These are phyloP conservation scores for Fomitopsis pinicola DNA, from an alignment of 1,284 basidiomycete genomes.

Conservation along the genomic window DNA sequence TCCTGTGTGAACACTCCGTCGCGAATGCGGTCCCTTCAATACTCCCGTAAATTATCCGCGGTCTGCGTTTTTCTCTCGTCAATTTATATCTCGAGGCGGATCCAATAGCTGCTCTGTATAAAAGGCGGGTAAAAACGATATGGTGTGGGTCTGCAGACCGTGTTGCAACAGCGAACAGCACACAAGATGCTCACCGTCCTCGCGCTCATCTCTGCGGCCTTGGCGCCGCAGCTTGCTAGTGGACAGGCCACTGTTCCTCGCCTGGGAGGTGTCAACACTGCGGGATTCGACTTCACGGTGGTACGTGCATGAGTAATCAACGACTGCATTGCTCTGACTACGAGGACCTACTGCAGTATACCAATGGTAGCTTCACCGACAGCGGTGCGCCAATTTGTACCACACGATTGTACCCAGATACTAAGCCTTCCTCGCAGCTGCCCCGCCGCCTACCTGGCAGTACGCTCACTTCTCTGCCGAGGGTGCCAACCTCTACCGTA, in stretches of 20 bases:
- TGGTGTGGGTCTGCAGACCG: neutral
- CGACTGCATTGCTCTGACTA: neutral
- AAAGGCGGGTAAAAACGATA: neutral
- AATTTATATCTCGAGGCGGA: neutral
- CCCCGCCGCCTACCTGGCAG: slow-evolving; percentile 34
- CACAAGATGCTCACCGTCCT: slow-evolving; percentile 14
- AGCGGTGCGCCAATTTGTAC: slow-evolving; percentile 17
- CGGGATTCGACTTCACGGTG: slow-evolving; percentile 34
- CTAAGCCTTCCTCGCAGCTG: slow-evolving; percentile 2
- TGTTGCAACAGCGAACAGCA: slow-evolving; percentile 8
- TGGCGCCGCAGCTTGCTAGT: slow-evolving; percentile 7
- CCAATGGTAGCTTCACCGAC: slow-evolving; percentile 40
- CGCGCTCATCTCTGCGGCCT: slow-evolving; percentile 17
- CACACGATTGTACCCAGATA: neutral
- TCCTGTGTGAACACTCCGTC: neutral
- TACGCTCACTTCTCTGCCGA: slow-evolving; percentile 41
- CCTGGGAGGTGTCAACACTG: slow-evolving; percentile 40
- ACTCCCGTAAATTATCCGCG: slow-evolving; percentile 4
- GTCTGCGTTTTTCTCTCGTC: neutral
- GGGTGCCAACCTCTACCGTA: slow-evolving; percentile 44
- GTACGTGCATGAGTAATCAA: slow-evolving; percentile 14
- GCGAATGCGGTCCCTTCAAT: neutral
- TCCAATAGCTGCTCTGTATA: neutral
- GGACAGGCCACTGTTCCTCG: neutral
- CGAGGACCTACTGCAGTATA: slow-evolving; percentile 19